phyloP scores from a whole-genome alignment of 148 eudicot species.

The Diospyros kaki region DNA sequence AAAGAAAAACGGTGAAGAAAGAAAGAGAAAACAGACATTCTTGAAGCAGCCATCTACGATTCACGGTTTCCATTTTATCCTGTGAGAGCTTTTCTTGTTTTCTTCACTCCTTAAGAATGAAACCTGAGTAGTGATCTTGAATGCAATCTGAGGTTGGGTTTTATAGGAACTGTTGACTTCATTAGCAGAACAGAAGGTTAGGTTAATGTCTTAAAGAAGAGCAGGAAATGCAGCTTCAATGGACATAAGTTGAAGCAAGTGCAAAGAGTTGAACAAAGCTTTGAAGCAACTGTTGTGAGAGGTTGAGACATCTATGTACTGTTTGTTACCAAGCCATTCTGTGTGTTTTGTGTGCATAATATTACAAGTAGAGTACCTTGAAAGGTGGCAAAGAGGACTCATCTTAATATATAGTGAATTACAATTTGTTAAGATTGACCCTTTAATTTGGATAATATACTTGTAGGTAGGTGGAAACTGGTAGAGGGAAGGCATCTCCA shows the following conservation, averaged over 20 bases:
- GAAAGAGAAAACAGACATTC: no score
- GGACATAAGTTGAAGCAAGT: conserved; percentile 20
- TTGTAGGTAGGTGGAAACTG: neutral
- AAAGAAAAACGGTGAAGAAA: neutral
- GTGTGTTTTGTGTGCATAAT: neutral
- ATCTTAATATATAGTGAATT: neutral
- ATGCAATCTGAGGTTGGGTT: no score
- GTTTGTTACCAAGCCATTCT: conserved; percentile 13
- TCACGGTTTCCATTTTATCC: neutral
- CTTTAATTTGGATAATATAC: no score
- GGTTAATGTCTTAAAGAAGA: no score
- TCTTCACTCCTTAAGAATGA: no score
- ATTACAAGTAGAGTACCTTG: conserved; percentile 1
- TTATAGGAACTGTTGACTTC: no score
- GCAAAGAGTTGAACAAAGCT: conserved; percentile 23
- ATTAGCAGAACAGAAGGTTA: neutral
- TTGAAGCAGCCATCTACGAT: no score
- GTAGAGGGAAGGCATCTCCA: conserved; percentile 1
- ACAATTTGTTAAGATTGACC: neutral
- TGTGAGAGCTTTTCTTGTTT: no score
- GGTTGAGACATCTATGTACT: conserved; percentile 21
- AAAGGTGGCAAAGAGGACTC: conserved; percentile 2
- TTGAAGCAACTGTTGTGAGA: conserved; percentile 18
- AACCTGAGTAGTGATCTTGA: no score
- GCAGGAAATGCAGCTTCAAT: neutral